Base-by-base conservation (phyloP, 1,284 basidiomycete genomes). In the Volvariella surrecta region DNA sequence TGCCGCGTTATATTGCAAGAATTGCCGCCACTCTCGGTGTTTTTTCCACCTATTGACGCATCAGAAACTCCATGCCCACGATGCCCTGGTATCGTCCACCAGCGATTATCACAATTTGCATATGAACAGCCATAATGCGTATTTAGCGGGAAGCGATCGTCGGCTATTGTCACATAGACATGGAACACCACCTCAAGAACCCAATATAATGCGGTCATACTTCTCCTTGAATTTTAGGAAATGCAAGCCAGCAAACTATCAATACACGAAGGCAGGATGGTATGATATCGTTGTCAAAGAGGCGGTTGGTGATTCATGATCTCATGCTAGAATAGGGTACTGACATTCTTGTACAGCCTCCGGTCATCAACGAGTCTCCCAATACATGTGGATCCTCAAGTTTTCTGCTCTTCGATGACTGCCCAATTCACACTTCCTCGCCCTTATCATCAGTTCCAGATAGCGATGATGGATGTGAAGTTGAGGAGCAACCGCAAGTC, bases 101-200 rank as follows among this genome's bases (percentile, higher is more conserved):
- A 47, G 51, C 8, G 66, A 71, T 42, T 78, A 71, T 63, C 82
- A 86, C 46, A 39, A 51, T 1, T 44, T 52, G 13, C 80, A 82
- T 50, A 45, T 45, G n/a, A 46, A 42, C 3, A 54, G 53, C 40
- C 58, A 48, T 32, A 39, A 43, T 21, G 52, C 50, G 30, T 70
- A 63, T 51, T 39, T 48, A 19, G 50, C 50, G 1, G 52, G 44
- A 16, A 47, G 48, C 4, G 44, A 45, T 6, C 28, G 39, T 3
- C 54, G 61, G 42, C 46, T 59, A 8, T 48, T 60, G 22, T 60
- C 59, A 35, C 64, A 70, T 49, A 58, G 52, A 50, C 46, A 43
- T 30, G 70, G 73, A 1, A 48, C 49, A 35, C 54, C 59, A 22
- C 63, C 64, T 9, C 54, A 66, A 19, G 13, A 19, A 44, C 47